phyloP scores from a whole-genome alignment of 176 grass and related monocot species.

The Puccinellia tenuiflora region DNA sequence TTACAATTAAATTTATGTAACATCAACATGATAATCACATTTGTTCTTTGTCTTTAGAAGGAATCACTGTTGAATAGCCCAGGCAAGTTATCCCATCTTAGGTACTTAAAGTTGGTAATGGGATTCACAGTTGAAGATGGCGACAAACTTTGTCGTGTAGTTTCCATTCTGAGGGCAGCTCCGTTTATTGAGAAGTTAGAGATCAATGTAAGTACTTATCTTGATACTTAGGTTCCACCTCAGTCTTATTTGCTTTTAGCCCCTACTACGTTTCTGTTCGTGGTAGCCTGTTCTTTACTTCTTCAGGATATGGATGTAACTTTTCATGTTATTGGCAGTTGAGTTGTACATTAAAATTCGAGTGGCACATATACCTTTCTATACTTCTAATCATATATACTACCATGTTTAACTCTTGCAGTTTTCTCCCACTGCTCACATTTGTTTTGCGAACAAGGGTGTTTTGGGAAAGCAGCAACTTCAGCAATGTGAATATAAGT shows the following conservation, averaged over 20 bases:
- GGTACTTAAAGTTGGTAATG: background rate
- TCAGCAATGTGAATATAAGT: background rate
- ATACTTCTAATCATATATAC: background rate
- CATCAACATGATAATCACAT: background rate
- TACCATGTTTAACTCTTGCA: background rate
- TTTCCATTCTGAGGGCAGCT: background rate
- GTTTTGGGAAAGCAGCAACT: background rate
- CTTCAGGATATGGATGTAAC: background rate
- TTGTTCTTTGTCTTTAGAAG: background rate
- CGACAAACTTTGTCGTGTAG: background rate
- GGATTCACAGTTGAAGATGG: background rate
- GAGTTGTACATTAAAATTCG: background rate
- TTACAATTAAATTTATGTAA: background rate
- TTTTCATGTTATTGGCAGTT: background rate
- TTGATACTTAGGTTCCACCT: background rate
- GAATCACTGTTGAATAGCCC: background rate
- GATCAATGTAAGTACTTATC: background rate
- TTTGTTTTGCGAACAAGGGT: background rate
- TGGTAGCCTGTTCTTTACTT: background rate
- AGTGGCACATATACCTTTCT: background rate
- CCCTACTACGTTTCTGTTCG: background rate
- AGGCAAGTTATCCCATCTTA: background rate
- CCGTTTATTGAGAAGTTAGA: conserved; percentile 3
- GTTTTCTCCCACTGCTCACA: background rate
- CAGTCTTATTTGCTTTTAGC: background rate